Conservation (phyloP, 2,329 filamentous ascomycete genomes). For the Thermothelomyces thermophilus region DNA sequence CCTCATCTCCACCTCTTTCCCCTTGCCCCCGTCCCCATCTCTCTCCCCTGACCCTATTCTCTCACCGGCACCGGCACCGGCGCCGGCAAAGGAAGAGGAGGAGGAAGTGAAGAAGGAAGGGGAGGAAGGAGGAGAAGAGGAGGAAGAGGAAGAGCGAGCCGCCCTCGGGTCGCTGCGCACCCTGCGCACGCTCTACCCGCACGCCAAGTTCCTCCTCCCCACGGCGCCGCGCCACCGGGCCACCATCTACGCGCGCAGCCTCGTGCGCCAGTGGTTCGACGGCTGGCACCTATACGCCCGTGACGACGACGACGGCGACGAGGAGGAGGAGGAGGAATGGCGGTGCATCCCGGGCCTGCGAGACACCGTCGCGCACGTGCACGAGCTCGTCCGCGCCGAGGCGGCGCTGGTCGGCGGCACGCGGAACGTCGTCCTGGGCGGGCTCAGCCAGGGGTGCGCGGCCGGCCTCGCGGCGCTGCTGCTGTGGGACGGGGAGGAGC, state of each 20-base stretch:
- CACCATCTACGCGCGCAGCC: slow-evolving; percentile 32
- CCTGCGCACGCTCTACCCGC: slow-evolving; percentile 32
- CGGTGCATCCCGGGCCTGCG: slow-evolving; percentile 36
- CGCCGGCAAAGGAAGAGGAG: neutral
- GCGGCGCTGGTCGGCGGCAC: slow-evolving; percentile 30
- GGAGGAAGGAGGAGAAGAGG: too few species aligned
- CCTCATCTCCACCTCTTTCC: slow-evolving; percentile 31
- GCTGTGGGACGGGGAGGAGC: slow-evolving; percentile 35
- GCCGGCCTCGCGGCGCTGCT: slow-evolving; percentile 37
- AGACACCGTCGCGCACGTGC: slow-evolving; percentile 36
- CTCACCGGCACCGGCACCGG: neutral
- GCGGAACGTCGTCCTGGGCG: slow-evolving; percentile 39
- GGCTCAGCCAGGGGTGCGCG: slow-evolving; percentile 50
- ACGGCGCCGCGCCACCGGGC: slow-evolving; percentile 38
- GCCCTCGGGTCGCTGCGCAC: slow-evolving; percentile 14
- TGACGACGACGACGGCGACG: neutral
- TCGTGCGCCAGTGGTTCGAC: slow-evolving; percentile 44
- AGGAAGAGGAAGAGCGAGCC: too few species aligned
- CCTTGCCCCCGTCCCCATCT: neutral
- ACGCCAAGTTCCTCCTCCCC: slow-evolving; percentile 46
- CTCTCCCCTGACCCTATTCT: neutral
- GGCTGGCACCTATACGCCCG: slow-evolving; percentile 7
- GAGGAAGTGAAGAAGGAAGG: neutral
- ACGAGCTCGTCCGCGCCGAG: slow-evolving; percentile 33
- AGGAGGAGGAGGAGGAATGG: slow-evolving; percentile 20